These are phyloP conservation scores for Ilyonectria robusta DNA, from an alignment of 2,329 filamentous ascomycete genomes.

Conservation along the genomic window DNA sequence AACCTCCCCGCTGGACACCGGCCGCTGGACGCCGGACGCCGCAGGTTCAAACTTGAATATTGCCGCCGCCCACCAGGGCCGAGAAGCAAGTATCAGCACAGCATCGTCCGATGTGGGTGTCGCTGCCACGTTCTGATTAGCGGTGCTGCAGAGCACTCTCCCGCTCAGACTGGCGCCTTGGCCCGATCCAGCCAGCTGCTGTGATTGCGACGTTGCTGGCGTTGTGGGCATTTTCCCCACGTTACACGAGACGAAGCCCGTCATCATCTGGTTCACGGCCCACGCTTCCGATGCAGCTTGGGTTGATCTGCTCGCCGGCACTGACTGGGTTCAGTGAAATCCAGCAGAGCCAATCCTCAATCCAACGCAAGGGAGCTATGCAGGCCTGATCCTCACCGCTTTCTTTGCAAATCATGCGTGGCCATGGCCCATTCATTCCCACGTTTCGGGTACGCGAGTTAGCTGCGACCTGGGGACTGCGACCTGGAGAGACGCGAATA, in stretches of 20 bases:
- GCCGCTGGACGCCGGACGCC: background rate
- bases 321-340: background rate
- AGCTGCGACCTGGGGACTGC: background rate
- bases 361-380: background rate
- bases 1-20: background rate
- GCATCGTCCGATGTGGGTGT: background rate
- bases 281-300: slow-evolving; percentile 13
- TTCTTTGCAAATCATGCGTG: background rate
- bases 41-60: background rate
- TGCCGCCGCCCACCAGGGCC: background rate
- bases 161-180: background rate
- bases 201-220: slow-evolving; percentile 4
- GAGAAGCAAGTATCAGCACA: background rate
- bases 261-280: slow-evolving; percentile 8
- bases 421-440: background rate
- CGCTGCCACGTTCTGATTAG: background rate
- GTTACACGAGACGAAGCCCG: slow-evolving; percentile 22
- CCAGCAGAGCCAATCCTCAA: slow-evolving; percentile 2
- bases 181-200: slow-evolving; percentile 10
- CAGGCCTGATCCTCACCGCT: slow-evolving; percentile 5
- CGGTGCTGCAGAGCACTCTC: background rate
- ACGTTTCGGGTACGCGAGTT: background rate
- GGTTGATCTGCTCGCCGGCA: slow-evolving; percentile 16
- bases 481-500: background rate
- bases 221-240: background rate